Conservation (phyloP, 768 basidiomycete species). For the Rhizopogon vesiculosus region DNA sequence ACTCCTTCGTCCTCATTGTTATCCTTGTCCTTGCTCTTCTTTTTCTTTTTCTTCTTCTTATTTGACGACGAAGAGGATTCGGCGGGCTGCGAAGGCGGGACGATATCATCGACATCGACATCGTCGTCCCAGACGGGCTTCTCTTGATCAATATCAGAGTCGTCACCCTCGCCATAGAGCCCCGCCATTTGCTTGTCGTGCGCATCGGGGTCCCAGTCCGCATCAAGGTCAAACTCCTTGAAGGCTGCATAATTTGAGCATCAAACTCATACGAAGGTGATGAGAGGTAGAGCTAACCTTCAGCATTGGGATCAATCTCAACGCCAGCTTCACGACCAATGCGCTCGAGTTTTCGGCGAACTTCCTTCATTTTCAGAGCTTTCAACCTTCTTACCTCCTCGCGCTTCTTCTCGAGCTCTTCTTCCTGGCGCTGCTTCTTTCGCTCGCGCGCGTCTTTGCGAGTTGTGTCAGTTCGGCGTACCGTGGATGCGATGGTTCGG, state of each 20-base stretch:
- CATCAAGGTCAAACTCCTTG: slow-evolving; percentile 76
- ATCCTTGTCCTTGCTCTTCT: slow-evolving; percentile 29
- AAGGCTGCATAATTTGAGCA: slow-evolving; percentile 38
- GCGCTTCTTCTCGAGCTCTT: slow-evolving; percentile 28
- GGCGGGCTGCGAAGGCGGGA: slow-evolving; percentile 27
- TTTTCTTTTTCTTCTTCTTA: slow-evolving; percentile 43
- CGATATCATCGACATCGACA: slow-evolving; percentile 72
- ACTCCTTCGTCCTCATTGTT: slow-evolving; percentile 45
- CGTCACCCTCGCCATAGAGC: slow-evolving; percentile 57
- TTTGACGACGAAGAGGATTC: slow-evolving; percentile 22
- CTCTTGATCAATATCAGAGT: slow-evolving; percentile 36
- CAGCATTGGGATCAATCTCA: slow-evolving; percentile 17
- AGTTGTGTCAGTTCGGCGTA: slow-evolving; percentile 69
- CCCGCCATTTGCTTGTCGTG: slow-evolving; percentile 82
- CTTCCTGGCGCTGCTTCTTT: slow-evolving; percentile 68
- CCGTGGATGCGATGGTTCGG: slow-evolving; percentile 57
- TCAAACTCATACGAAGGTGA: neutral
- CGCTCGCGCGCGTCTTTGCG: slow-evolving; percentile 85
- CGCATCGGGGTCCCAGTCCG: slow-evolving; percentile 85
- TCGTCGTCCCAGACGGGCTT: slow-evolving; percentile 95
- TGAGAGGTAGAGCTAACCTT: slow-evolving; percentile 12
- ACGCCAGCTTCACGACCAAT: slow-evolving; percentile 70
- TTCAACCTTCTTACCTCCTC: slow-evolving; percentile 83
- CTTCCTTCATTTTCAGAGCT: slow-evolving; percentile 79
- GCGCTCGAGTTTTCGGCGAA: slow-evolving; percentile 68